Evolutionary conservation across 106 monocot species (phyloP), one percentile per base, ranked within the genome.

Genomic region (Vanilla planifolia): DNA sequence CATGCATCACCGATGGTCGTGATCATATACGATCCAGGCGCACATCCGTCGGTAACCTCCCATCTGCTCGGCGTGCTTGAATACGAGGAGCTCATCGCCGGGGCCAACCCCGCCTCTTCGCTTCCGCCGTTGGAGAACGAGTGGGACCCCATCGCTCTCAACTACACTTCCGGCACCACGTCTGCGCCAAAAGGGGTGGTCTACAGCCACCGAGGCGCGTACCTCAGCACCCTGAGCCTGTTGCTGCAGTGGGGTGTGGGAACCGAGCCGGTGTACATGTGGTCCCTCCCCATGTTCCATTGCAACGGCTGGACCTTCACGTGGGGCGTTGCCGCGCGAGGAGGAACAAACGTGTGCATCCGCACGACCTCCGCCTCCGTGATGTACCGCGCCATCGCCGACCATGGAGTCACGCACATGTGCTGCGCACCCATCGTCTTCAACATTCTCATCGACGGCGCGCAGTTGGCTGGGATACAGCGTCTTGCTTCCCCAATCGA

Each of bases 301-400:
- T 95, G 94, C 71, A 95, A 95, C 56, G 94, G 89, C 0, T 95
- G 94, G 89, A 83, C 86, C 28, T 83, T 95, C 77, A 78, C 94
- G 0, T 95, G 94, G 94, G 86, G 86, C n/a, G 58, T 95, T 59
- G 85, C 89, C 10, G 83, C 83, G 0, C 83, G 89, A 3, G 89
- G 89, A 40, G 94, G 89, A 15, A 62, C 83, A 29, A 86, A 95
- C 67, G 75, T 89, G 2, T 89, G 86, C 75, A 74, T 94, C 61
- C 82, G 89, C 21, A 45, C 37, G 45, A 67, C 80, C 2, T 24
- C 69, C 14, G 77, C 82, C 15, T 43, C 64, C 11, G 89, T 77
- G 25, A 80, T 94, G 36, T 75, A 82, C 72, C 8, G 52, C 8
- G 89, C 93, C 7, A 89, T 94, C 72, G 41, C 68, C 58, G 51